Percentiles rank a stretch among this genome's conserved stretches.
Conservation (phyloP, 345 rosid genomes). For the Arabidopsis suecica region DNA sequence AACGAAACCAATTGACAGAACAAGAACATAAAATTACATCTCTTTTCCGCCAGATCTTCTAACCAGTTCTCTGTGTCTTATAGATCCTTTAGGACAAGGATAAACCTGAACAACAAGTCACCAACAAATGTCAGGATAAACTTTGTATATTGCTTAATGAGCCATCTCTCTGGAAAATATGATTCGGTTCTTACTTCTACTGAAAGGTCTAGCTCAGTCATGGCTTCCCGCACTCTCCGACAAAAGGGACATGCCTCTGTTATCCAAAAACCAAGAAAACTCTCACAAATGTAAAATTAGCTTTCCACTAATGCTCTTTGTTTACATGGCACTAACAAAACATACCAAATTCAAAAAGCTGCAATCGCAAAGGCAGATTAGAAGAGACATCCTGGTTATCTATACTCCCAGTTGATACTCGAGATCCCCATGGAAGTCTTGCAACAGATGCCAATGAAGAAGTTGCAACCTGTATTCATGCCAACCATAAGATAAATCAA, state of each 20-base stretch:
- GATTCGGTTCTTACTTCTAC: slow-evolving; percentile 56
- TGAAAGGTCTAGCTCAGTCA: slow-evolving; percentile 88
- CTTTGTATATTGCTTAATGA: background rate
- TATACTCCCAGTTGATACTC: slow-evolving; percentile 44
- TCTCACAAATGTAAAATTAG: background rate
- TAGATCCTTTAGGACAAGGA: slow-evolving; percentile 91
- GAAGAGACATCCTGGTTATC: slow-evolving; percentile 39
- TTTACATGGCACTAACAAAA: background rate
- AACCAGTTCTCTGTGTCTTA: slow-evolving; percentile 77
- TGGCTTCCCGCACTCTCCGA: slow-evolving; percentile 80
- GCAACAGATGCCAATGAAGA: slow-evolving; percentile 71
- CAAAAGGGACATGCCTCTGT: slow-evolving; percentile 94
- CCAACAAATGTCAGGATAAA: slow-evolving; percentile 30
- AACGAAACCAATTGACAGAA: slow-evolving; percentile 17
- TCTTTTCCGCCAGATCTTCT: slow-evolving; percentile 79
- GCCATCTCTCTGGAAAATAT: background rate
- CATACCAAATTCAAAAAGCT: slow-evolving; percentile 82
- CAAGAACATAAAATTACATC: slow-evolving; percentile 52
- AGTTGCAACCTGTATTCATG: slow-evolving; percentile 59
- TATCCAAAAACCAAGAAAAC: slow-evolving; percentile 31
- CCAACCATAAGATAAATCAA: background rate
- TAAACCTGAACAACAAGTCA: slow-evolving; percentile 54
- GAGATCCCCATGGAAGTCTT: slow-evolving; percentile 83
- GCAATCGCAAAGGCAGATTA: slow-evolving; percentile 57
- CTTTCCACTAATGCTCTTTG: background rate